Evolutionary conservation across 1,284 basidiomycete genomes (phyloP).

Genomic region (Tremellales sp.): DNA sequence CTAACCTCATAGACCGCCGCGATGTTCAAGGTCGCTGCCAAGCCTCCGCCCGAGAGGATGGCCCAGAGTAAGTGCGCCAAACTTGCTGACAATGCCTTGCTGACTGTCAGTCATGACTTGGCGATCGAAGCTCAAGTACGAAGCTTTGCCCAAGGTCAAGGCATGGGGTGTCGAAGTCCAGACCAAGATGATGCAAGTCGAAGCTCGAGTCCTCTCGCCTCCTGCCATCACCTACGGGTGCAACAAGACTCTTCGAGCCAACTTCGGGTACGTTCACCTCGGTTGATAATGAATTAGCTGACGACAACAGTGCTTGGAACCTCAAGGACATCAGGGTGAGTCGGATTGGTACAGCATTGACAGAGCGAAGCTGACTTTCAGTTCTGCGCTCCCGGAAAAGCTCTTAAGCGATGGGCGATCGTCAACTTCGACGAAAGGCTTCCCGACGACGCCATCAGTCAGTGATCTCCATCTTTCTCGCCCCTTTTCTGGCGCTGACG

Average conservation of each 20-base stretch:
- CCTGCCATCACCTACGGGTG: conserved; percentile 39
- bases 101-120: conserved; percentile 32
- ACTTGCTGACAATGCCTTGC: background rate
- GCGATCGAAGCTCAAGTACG: conserved; percentile 39
- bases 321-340: conserved; percentile 25
- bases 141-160: conserved; percentile 35
- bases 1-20: too few relatives aligned
- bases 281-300: background rate
- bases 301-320: conserved; percentile 19
- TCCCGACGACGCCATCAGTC: conserved; percentile 15
- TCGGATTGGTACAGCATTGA: background rate
- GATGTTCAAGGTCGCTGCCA: conserved; percentile 50
- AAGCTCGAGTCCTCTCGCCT: conserved; percentile 44
- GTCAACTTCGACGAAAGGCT: conserved; percentile 33
- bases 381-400: conserved; percentile 39
- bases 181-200: conserved; percentile 31
- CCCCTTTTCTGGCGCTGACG: background rate
- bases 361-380: conserved; percentile 17
- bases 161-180: conserved; percentile 49
- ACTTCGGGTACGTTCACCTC: conserved; percentile 19
- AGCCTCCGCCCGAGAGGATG: conserved; percentile 39
- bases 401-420: conserved; percentile 46
- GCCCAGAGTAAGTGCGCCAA: conserved; percentile 25
- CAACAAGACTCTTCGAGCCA: conserved; percentile 26
- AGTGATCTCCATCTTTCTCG: conserved; percentile 4